phyloP scores from a whole-genome alignment of 495 filamentous ascomycete genomes.

The Viridothelium virens region DNA sequence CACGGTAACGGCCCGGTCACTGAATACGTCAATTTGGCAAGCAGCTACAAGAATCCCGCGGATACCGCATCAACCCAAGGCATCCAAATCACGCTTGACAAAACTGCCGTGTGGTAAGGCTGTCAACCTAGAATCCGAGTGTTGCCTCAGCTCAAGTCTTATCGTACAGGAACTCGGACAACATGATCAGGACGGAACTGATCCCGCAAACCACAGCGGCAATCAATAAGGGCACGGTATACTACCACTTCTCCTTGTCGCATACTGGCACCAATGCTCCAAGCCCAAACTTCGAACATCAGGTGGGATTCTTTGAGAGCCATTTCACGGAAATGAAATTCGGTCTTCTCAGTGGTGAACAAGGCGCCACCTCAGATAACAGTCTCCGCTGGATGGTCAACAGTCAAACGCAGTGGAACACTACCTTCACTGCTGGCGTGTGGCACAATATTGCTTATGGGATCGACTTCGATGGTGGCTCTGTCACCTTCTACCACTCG shows the following conservation, averaged over 20 bases:
- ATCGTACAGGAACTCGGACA: conserved; percentile 1
- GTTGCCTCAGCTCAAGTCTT: neutral
- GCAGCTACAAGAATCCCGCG: conserved; percentile 58
- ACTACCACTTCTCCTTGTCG: conserved; percentile 65
- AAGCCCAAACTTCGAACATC: conserved; percentile 55
- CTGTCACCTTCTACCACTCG: conserved; percentile 63
- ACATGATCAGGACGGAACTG: conserved; percentile 48
- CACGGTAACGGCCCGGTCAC: conserved; percentile 49
- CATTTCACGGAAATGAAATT: conserved; percentile 73
- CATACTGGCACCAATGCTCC: conserved; percentile 52
- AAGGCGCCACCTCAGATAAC: conserved; percentile 43
- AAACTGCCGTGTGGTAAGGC: conserved; percentile 36
- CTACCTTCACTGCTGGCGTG: conserved; percentile 45
- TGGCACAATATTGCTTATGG: conserved; percentile 67
- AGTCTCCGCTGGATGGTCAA: conserved; percentile 48
- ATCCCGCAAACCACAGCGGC: conserved; percentile 61
- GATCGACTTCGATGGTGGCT: conserved; percentile 49
- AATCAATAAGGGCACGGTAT: conserved; percentile 54
- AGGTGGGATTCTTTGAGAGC: conserved; percentile 68
- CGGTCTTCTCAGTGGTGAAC: conserved; percentile 51
- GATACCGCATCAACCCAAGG: conserved; percentile 55
- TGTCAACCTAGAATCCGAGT: neutral
- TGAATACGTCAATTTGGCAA: conserved; percentile 49
- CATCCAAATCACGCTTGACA: conserved; percentile 61
- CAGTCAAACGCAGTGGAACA: conserved; percentile 47